Conservation (phyloP, 1,284 basidiomycete species). For the Ustilago sp. region DNA sequence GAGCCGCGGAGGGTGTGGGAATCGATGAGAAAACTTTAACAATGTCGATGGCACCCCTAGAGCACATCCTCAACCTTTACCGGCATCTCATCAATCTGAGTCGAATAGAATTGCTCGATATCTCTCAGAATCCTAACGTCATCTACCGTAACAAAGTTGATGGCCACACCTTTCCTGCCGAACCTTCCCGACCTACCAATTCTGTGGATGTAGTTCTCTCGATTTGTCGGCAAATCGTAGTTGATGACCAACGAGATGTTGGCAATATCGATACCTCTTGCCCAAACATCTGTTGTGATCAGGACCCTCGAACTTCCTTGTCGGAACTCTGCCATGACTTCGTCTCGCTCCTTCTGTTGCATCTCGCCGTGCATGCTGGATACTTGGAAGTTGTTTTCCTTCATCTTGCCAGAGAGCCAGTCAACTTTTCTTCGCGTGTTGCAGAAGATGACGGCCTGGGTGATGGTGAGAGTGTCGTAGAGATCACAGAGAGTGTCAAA, state of each 20-base stretch:
- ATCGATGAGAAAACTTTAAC: too few relatives aligned
- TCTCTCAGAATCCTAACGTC: slow-evolving; percentile 66
- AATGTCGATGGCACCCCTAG: slow-evolving; percentile 13
- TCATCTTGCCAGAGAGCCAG: slow-evolving; percentile 99
- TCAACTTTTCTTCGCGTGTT: slow-evolving; percentile 99
- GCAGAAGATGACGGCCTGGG: slow-evolving; percentile 99
- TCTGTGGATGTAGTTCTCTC: slow-evolving; percentile 96
- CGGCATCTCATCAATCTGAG: slow-evolving; percentile 69
- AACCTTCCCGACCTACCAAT: slow-evolving; percentile 96
- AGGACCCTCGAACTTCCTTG: slow-evolving; percentile 76
- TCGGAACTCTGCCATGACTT: slow-evolving; percentile 99
- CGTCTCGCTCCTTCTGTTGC: slow-evolving; percentile 97
- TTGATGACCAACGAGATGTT: slow-evolving; percentile 98
- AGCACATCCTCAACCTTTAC: slow-evolving; percentile 68
- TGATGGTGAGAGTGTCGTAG: slow-evolving; percentile 98
- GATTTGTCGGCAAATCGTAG: slow-evolving; percentile 82
- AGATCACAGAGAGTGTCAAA: slow-evolving; percentile 96
- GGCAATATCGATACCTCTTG: slow-evolving; percentile 97
- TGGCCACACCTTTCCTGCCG: slow-evolving; percentile 84
- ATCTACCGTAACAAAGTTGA: slow-evolving; percentile 79
- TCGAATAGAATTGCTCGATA: slow-evolving; percentile 67
- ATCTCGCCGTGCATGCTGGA: slow-evolving; percentile 86
- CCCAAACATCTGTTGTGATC: slow-evolving; percentile 84
- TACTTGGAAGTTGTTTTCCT: slow-evolving; percentile 73
- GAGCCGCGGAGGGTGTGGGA: too few relatives aligned